These are phyloP conservation scores for Pogostemon cablin DNA, from an alignment of 257 asterid species.

Conservation along the genomic window DNA sequence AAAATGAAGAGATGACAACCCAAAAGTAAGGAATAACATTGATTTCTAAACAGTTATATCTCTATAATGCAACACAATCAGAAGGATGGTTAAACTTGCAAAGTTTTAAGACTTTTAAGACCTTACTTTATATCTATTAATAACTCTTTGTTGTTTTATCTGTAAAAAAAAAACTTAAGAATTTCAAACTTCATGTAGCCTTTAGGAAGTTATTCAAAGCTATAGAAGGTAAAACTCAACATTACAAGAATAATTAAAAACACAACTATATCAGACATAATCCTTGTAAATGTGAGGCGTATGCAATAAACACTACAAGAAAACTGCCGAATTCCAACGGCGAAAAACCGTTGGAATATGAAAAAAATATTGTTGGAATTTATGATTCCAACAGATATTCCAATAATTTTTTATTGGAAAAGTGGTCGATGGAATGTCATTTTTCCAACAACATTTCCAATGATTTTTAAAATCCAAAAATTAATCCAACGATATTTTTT, in stretches of 20 bases:
- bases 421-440: no score
- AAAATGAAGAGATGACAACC: background rate
- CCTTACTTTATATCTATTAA: background rate
- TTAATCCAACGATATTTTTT: no score
- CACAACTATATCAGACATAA: background rate
- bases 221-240: constrained; percentile 3
- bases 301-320: no score
- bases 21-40: background rate
- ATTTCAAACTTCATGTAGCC: background rate
- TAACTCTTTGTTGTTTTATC: background rate
- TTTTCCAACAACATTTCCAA: no score
- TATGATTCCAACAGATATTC: no score
- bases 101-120: background rate
- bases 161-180: background rate
- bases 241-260: background rate
- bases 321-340: no score
- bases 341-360: no score
- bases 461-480: no score
- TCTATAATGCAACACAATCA: constrained; percentile 1
- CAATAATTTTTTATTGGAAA: no score
- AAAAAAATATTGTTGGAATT: no score
- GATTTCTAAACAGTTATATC: background rate
- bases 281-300: background rate
- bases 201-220: background rate
- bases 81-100: background rate